Evolutionary conservation across 2,329 filamentous ascomycete genomes (phyloP).

Genomic region (Colletotrichum australisinense): DNA sequence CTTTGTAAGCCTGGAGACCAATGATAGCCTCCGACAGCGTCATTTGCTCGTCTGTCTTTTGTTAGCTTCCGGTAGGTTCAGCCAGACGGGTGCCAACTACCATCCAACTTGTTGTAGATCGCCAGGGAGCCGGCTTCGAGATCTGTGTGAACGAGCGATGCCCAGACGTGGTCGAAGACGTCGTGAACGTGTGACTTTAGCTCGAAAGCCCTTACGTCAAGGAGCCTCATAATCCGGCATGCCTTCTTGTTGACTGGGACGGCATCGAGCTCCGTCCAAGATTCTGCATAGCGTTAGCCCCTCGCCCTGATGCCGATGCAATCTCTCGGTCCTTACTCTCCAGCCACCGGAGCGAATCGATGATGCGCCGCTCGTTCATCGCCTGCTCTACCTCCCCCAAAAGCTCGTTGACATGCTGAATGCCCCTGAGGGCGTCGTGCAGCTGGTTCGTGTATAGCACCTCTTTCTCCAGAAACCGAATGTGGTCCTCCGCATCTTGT

Average conservation of each 20-base stretch:
- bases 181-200: constrained; percentile 75
- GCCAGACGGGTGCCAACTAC: constrained; percentile 48
- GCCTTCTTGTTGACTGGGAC: constrained; percentile 71
- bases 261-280: constrained; percentile 67
- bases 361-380: constrained; percentile 63
- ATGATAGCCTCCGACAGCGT: constrained; percentile 64
- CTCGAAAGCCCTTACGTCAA: constrained; percentile 73
- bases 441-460: constrained; percentile 70
- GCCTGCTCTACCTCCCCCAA: constrained; percentile 71
- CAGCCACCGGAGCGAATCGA: constrained; percentile 68
- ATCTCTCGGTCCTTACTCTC: constrained; percentile 56
- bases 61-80: constrained; percentile 36
- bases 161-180: constrained; percentile 78
- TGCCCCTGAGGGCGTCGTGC: constrained; percentile 58
- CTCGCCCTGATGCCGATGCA: not conserved
- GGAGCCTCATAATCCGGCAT: constrained; percentile 71
- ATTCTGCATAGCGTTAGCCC: constrained; percentile 54
- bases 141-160: constrained; percentile 73
- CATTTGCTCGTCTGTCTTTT: constrained; percentile 60
- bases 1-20: constrained; percentile 69
- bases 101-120: constrained; percentile 63
- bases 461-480: constrained; percentile 68
- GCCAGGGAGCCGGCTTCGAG: constrained; percentile 63
- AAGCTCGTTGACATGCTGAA: constrained; percentile 69
- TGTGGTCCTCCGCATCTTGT: constrained; percentile 64